Base-by-base conservation (phyloP, 2,329 filamentous ascomycete genomes). In the Thielaviopsis punctulata region DNA sequence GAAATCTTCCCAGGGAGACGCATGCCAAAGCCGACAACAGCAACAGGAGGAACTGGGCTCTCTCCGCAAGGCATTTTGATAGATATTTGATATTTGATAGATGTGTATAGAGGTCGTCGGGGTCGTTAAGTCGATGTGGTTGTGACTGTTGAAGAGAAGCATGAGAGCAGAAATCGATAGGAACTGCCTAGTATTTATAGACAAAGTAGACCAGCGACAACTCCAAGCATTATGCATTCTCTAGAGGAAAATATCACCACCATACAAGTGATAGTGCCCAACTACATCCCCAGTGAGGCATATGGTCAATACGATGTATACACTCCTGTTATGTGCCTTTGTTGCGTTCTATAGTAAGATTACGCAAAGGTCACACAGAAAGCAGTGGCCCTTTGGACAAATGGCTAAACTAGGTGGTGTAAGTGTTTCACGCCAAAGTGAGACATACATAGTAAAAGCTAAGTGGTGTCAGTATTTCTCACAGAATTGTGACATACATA, bases 11-110 rank as follows among this genome's bases (percentile, higher is more conserved):
- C 63, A 0, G 64, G 64, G 2, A 66, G 60, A 7, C 62, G 59
- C 53, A 64, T 55, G 1, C 57, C 64, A 55, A 65, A 62, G n/a
- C 64, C 64, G 10, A 61, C 56, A 39, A 65, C 62, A 21, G 64
- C 64, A 19, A 66, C 60, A 4, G 63, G 61, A n/a, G 53, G 50
- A 10, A 49, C 47, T 8, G 45, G 36, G 24, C 36, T 25, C 13
- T 44, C 21, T 27, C 45, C 22, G 45, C 8, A 15, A 27, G 27
- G 4, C 23, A 48, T 48, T 48, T 48, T 27, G 30, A 12, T 33
- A 12, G 10, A 12, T 33, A 13, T 33, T 33, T 33, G 10, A 12
- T 33, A 12, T 12, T 33, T 33, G 30, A 33, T 4, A 33, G 30
- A 33, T 33, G 15, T 33, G 30, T 33, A 33, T 33, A 33, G 30